Evolutionary conservation across 2,329 filamentous ascomycete genomes (phyloP), one percentile per base, ranked within the genome.

Genomic region (Sporothrix sp.): DNA sequence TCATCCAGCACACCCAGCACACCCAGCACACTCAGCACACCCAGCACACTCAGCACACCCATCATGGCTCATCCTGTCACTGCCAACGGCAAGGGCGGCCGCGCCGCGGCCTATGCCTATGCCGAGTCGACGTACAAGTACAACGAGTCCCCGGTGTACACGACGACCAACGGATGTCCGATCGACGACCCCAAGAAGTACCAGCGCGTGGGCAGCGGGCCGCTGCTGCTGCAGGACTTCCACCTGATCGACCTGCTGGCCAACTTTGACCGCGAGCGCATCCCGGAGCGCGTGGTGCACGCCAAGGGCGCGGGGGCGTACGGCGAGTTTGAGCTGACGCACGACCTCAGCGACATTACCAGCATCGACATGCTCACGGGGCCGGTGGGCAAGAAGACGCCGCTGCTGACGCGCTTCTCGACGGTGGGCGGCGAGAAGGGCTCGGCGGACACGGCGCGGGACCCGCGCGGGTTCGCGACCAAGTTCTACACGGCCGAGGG

Each of bases 401-500:
- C 74, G 0, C 68, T 85, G 1, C 84, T 86, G 60, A 60, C 82
- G 8, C 79, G 85, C 0, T 88, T 90, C 63, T 89, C 84, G 0
- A 90, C 85, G 0, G 85, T 86, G 0, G 73, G 85, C 2, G 84
- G 84, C 7, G 85, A 79, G 59, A 75, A 80, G 50, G 85, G 85
- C 8, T 85, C 81, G 45, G 81, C 85, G 2, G 86, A 91, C 62
- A 87, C 84, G 0, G 85, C 87, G 1, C 78, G 85, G 13, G 85
- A 90, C 70, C 82, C 87, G 3, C 76, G 85, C 40, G 85, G 85
- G 1, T 90, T 89, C 56, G 83, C 85, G 0, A 65, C 85, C 51
- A 86, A 85, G 63, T 79, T 85, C 59, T 87, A 87, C 60, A 88
- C 85, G 0, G 69, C 84, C 0, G 84, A 89, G 59, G 84, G 84